Percentiles rank a stretch among this genome's conserved stretches.
Evolutionary conservation across 2,329 filamentous ascomycete species (phyloP).

Genomic region (Magnaporthiopsis rhizophila): DNA sequence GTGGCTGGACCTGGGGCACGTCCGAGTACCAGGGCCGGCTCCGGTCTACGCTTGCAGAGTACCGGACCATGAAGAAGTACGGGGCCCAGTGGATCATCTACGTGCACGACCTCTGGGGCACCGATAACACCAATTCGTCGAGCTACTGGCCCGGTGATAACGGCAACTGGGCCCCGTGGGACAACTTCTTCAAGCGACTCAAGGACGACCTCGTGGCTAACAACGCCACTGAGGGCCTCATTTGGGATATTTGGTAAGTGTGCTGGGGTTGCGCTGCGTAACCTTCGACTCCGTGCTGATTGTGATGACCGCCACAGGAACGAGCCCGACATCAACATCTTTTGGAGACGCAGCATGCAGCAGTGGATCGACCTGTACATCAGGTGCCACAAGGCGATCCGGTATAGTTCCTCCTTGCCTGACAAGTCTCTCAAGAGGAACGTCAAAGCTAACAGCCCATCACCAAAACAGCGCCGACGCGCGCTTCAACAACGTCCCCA

Average conservation of each 20-base stretch:
- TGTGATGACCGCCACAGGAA: slow-evolving; percentile 21
- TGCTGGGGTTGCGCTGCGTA: too few species aligned
- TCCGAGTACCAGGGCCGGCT: slow-evolving; percentile 24
- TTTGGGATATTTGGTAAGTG: slow-evolving; percentile 38
- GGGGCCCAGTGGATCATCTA: slow-evolving; percentile 36
- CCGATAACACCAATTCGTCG: slow-evolving; percentile 31
- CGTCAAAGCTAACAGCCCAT: too few species aligned
- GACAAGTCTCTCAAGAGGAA: too few species aligned
- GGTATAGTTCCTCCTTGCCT: slow-evolving; percentile 16
- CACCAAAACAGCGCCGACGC: slow-evolving; percentile 4
- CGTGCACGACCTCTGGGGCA: slow-evolving; percentile 38
- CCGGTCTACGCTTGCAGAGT: slow-evolving; percentile 35
- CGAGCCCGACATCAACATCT: slow-evolving; percentile 33
- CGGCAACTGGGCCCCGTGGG: slow-evolving; percentile 36
- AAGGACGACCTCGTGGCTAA: slow-evolving; percentile 27
- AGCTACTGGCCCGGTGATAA: slow-evolving; percentile 39
- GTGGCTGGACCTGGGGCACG: slow-evolving; percentile 14
- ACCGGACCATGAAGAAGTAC: slow-evolving; percentile 32
- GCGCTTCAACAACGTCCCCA: slow-evolving; percentile 12
- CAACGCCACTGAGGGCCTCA: slow-evolving; percentile 26
- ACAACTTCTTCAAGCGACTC: slow-evolving; percentile 31
- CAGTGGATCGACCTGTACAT: slow-evolving; percentile 33
- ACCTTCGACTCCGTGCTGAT: too few species aligned
- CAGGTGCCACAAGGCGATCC: slow-evolving; percentile 18
- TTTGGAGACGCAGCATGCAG: slow-evolving; percentile 28